Evolutionary conservation across 345 rosid genomes (phyloP).

Genomic region (Moringa oleifera): DNA sequence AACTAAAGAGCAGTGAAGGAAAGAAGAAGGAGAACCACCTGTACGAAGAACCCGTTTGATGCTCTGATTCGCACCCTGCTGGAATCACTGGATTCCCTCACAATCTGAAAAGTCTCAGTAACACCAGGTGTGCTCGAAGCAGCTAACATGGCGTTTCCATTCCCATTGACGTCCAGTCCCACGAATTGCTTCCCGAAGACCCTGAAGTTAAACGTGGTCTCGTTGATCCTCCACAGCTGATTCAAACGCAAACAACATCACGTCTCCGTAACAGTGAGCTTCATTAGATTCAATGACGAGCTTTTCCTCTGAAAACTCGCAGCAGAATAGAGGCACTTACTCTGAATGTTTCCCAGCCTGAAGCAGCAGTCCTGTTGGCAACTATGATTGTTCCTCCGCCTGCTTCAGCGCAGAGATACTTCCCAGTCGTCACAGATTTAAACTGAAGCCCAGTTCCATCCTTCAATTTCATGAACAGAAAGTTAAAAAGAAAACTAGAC

Average conservation of each 20-base stretch:
- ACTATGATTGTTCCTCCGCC: constrained; percentile 56
- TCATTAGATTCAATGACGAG: too few species aligned
- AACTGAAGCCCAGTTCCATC: constrained; percentile 57
- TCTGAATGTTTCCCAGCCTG: constrained; percentile 59
- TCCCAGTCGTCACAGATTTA: constrained; percentile 44
- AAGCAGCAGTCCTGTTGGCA: constrained; percentile 43
- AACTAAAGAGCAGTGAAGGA: neutral
- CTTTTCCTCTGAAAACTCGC: too few species aligned
- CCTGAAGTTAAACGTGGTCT: constrained; percentile 37
- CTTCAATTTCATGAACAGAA: constrained; percentile 11
- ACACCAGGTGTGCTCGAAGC: constrained; percentile 18
- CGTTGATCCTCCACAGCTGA: constrained; percentile 59
- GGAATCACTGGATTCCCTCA: constrained; percentile 22
- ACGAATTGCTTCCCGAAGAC: constrained; percentile 42
- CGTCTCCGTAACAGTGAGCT: neutral
- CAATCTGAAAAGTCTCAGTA: constrained; percentile 41
- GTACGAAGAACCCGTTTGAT: constrained; percentile 44
- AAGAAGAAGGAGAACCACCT: constrained; percentile 25
- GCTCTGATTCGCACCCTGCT: constrained; percentile 49
- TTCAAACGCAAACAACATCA: neutral
- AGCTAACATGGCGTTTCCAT: constrained; percentile 32
- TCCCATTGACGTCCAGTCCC: constrained; percentile 29
- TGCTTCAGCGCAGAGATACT: constrained; percentile 44
- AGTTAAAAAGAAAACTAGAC: neutral
- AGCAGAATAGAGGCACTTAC: constrained; percentile 12